Evolutionary conservation across 495 filamentous ascomycete species (phyloP).

Genomic region (Rostrohypoxylon terebratum): DNA sequence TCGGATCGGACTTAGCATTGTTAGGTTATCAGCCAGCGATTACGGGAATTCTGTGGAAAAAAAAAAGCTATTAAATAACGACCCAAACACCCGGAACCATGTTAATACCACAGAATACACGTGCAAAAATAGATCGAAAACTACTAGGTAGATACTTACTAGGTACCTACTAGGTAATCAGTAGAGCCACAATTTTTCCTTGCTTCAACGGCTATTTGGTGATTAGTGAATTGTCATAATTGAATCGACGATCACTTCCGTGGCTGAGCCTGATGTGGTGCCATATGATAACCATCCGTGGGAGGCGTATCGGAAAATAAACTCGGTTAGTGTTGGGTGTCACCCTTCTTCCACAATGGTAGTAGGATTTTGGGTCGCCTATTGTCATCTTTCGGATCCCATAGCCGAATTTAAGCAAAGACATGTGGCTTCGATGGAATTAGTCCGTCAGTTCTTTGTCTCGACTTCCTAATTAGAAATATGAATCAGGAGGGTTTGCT

Average conservation of each 20-base stretch:
- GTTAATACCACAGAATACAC: conserved; percentile 12
- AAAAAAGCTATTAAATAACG: background rate
- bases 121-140: conserved; percentile 20
- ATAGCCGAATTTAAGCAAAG: background rate
- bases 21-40: conserved; percentile 1
- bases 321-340: conserved; percentile 15
- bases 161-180: background rate
- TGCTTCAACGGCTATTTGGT: background rate
- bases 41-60: background rate
- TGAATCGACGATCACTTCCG: background rate
- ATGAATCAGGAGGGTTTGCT: background rate
- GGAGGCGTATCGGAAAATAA: conserved; percentile 14
- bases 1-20: background rate
- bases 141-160: no score
- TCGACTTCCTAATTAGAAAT: background rate
- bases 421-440: background rate
- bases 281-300: conserved; percentile 5
- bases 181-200: background rate
- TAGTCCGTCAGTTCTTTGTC: background rate
- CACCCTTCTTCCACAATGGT: background rate
- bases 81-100: conserved; percentile 13
- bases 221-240: background rate
- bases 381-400: conserved; percentile 12
- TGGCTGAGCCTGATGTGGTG: conserved; percentile 10
- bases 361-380: background rate